Percentiles rank a stretch among this genome's conserved stretches.
These are phyloP conservation scores for Magnusiomyces paraingens DNA, from an alignment of 1,139 yeast species.

Conservation along the genomic window DNA sequence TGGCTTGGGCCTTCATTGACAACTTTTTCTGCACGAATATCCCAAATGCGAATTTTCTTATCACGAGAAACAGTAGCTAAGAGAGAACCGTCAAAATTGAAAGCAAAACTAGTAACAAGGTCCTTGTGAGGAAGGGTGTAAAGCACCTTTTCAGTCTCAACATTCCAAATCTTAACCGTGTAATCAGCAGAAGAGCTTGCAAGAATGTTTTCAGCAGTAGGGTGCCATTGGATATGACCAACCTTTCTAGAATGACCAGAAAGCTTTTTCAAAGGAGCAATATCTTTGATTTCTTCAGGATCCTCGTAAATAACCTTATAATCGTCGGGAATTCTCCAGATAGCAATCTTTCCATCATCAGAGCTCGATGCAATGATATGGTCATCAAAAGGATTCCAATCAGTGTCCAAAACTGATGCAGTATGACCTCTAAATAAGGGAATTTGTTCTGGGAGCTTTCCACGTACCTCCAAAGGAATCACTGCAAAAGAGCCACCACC, in stretches of 20 bases:
- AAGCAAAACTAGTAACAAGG: constrained; percentile 81
- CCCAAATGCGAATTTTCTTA: constrained; percentile 87
- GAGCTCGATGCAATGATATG: constrained; percentile 74
- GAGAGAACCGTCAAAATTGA: constrained; percentile 80
- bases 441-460: constrained; percentile 91
- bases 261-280: constrained; percentile 61
- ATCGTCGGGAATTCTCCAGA: constrained; percentile 82
- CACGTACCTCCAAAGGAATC: constrained; percentile 76
- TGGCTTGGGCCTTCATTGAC: constrained; percentile 86
- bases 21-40: constrained; percentile 64
- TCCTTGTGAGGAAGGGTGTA: constrained; percentile 80
- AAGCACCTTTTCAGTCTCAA: constrained; percentile 64
- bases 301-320: constrained; percentile 47
- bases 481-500: constrained; percentile 98
- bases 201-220: constrained; percentile 75
- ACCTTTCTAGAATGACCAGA: constrained; percentile 90
- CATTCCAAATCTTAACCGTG: constrained; percentile 85
- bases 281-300: constrained; percentile 59
- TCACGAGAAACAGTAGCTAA: constrained; percentile 92
- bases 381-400: constrained; percentile 84
- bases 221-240: constrained; percentile 89
- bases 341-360: constrained; percentile 81
- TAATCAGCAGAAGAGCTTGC: constrained; percentile 90
- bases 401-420: constrained; percentile 91
- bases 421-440: constrained; percentile 94